phyloP scores from a whole-genome alignment of 345 rosid genomes.

The Acer negundo region DNA sequence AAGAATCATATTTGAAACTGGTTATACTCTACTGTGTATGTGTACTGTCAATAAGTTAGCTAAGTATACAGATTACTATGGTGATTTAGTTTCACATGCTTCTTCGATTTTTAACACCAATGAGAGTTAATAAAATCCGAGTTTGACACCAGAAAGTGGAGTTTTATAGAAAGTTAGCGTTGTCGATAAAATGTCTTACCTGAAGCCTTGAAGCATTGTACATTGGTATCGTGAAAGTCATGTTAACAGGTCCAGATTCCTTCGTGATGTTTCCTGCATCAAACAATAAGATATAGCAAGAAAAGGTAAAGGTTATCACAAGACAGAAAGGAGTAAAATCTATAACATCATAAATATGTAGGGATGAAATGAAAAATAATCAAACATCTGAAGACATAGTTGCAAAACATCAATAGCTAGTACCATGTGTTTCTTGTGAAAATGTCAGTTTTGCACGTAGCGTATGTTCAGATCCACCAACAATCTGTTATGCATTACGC shows the following conservation, averaged over 20 bases:
- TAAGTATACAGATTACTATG: neutral
- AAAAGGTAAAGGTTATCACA: neutral
- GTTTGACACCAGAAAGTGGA: neutral
- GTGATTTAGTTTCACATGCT: neutral
- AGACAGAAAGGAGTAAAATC: neutral
- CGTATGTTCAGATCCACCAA: conserved; percentile 90
- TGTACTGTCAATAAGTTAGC: neutral
- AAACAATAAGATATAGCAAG: conserved; percentile 15
- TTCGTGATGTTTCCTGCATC: conserved; percentile 82
- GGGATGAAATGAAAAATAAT: neutral
- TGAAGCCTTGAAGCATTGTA: conserved; percentile 89
- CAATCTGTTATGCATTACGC: conserved; percentile 51
- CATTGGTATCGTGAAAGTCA: conserved; percentile 98
- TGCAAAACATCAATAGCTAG: conserved; percentile 15
- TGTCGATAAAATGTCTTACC: conserved; percentile 43
- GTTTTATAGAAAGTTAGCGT: conserved; percentile 8
- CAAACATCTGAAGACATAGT: neutral
- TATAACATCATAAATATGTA: neutral
- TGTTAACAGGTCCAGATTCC: conserved; percentile 97
- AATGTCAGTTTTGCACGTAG: conserved; percentile 94
- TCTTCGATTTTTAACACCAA: neutral
- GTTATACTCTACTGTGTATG: neutral
- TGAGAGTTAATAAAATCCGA: neutral
- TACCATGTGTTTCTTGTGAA: conserved; percentile 90
- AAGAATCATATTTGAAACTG: neutral